phyloP scores from a whole-genome alignment of 1,284 basidiomycete species.

The Melanopsichium pennsylvanicum region DNA sequence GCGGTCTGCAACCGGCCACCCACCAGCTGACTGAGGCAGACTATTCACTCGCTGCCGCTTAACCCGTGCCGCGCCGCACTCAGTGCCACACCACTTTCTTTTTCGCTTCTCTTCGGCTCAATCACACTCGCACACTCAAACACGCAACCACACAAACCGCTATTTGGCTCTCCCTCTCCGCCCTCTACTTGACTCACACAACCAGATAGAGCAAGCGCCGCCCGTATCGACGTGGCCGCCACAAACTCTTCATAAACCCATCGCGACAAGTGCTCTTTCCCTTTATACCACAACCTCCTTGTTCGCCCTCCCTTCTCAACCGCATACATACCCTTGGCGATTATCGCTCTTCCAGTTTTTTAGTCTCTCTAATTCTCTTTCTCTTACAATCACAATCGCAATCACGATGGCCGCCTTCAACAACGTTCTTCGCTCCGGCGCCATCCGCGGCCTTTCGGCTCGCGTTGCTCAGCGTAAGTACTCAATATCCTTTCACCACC shows the following conservation, averaged over 20 bases:
- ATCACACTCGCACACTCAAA: too few species aligned
- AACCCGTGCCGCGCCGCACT: too few species aligned
- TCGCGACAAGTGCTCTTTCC: background rate
- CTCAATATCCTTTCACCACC: background rate
- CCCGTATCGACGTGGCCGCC: conserved; percentile 17
- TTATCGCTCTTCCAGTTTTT: conserved; percentile 1
- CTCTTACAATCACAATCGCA: background rate
- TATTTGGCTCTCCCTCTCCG: background rate
- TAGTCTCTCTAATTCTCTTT: conserved; percentile 1
- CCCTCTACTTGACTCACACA: background rate
- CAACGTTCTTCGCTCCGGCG: conserved; percentile 44
- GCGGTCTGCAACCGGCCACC: too few species aligned
- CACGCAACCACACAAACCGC: background rate
- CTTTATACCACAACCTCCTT: background rate
- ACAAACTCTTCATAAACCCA: conserved; percentile 20
- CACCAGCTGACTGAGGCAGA: too few species aligned
- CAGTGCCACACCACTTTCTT: too few species aligned
- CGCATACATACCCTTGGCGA: conserved; percentile 16
- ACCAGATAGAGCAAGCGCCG: conserved; percentile 2
- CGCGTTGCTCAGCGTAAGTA: conserved; percentile 46
- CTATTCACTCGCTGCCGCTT: too few species aligned
- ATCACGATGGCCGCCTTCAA: conserved; percentile 43
- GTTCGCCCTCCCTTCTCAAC: conserved; percentile 9
- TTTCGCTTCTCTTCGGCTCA: background rate
- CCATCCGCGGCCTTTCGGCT: conserved; percentile 43